A percentile compares a stretch with the other conserved stretches of the same genome.
phyloP scores from a whole-genome alignment of 257 asterid genomes.

The Hygrophila difformis region DNA sequence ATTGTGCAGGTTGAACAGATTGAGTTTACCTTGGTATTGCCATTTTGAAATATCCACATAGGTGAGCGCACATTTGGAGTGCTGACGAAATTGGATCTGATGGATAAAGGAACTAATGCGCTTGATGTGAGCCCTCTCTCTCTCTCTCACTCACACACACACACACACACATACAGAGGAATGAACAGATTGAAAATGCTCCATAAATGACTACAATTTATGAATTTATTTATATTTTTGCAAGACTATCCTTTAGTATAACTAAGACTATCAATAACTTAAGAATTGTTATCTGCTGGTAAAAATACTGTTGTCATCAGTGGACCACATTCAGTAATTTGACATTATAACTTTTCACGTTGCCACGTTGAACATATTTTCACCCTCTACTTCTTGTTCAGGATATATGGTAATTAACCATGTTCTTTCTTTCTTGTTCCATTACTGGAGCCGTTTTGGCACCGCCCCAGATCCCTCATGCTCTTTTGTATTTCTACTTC shows the following conservation, averaged over 20 bases:
- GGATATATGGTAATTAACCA: conserved; percentile 9
- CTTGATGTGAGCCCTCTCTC: conserved; percentile 46
- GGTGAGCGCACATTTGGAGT: conserved; percentile 97
- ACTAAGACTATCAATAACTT: no score
- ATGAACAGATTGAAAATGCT: background rate
- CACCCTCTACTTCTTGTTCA: background rate
- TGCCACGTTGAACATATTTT: background rate
- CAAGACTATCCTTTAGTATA: no score
- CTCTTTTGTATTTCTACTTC: background rate
- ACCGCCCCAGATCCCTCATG: background rate
- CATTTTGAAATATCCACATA: conserved; percentile 23
- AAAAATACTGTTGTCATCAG: no score
- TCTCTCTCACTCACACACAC: conserved; percentile 2
- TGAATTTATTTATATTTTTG: no score
- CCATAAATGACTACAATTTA: background rate
- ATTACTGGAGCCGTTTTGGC: background rate
- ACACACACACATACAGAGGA: background rate
- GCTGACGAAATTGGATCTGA: conserved; percentile 82
- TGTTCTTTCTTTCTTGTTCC: background rate
- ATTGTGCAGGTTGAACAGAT: conserved; percentile 7
- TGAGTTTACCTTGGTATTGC: no score
- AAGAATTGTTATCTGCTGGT: no score
- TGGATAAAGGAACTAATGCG: conserved; percentile 96
- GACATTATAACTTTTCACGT: background rate
- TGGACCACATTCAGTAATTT: background rate